phyloP scores from a whole-genome alignment of 148 eudicot species.

The Beta vulgaris region DNA sequence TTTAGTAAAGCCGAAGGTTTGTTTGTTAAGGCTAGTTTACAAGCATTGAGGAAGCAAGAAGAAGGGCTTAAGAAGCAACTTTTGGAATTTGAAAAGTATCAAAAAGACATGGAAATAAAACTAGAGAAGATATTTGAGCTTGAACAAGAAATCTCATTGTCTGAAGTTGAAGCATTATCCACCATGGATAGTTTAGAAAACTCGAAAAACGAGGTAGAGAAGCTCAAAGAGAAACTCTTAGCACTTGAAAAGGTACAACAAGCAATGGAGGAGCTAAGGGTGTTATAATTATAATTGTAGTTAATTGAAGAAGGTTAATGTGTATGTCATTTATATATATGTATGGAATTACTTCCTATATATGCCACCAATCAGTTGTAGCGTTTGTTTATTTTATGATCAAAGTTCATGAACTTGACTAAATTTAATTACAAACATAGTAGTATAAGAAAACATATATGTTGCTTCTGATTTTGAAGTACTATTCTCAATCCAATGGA shows the following conservation, averaged over 20 bases:
- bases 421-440: too few species aligned
- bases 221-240: slow-evolving; percentile 8
- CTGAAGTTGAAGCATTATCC: neutral
- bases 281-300: neutral
- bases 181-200: neutral
- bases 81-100: neutral
- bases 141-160: neutral
- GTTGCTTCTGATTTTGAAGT: too few species aligned
- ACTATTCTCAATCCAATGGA: too few species aligned
- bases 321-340: too few species aligned
- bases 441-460: too few species aligned
- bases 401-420: too few species aligned
- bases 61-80: slow-evolving; percentile 11
- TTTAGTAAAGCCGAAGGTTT: neutral
- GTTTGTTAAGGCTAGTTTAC: slow-evolving; percentile 8
- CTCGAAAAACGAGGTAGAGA: neutral
- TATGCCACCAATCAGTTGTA: too few species aligned
- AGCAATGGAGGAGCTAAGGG: neutral
- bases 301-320: neutral
- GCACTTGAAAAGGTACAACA: neutral
- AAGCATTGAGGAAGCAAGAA: slow-evolving; percentile 4
- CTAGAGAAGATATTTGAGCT: slow-evolving; percentile 3
- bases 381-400: too few species aligned
- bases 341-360: too few species aligned
- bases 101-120: neutral